phyloP scores from a whole-genome alignment of 1,139 yeast genomes.

The Geotrichum aggregatum region DNA sequence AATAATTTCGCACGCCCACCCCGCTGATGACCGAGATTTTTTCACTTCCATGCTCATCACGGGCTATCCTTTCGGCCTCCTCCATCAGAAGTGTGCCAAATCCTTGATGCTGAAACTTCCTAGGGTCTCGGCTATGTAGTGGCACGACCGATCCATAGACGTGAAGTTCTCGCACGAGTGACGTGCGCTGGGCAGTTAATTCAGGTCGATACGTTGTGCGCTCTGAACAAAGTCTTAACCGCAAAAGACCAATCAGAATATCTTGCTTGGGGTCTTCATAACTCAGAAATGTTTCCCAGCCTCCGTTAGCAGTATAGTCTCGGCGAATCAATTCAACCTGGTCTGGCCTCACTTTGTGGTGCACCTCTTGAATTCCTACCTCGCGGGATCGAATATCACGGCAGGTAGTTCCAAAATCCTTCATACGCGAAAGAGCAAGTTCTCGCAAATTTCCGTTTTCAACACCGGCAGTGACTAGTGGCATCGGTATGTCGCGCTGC shows the following conservation, averaged over 20 bases:
- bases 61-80: conserved; percentile 93
- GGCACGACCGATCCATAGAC: conserved; percentile 98
- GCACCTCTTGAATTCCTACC: conserved; percentile 98
- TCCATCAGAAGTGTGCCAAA: conserved; percentile 97
- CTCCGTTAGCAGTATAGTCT: conserved; percentile 96
- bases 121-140: conserved; percentile 92
- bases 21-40: conserved; percentile 95
- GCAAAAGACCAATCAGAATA: conserved; percentile 81
- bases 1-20: conserved; percentile 95
- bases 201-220: conserved; percentile 89
- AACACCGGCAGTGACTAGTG: conserved; percentile 94
- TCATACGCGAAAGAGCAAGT: conserved; percentile 93
- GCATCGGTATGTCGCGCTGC: conserved; percentile 99
- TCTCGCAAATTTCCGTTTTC: conserved; percentile 97
- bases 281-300: conserved; percentile 96
- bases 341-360: conserved; percentile 94
- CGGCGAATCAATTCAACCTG: conserved; percentile 94
- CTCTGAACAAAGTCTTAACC: conserved; percentile 85
- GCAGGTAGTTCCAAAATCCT: conserved; percentile 93
- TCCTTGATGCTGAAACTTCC: conserved; percentile 98
- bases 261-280: conserved; percentile 98
- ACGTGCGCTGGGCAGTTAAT: conserved; percentile 75
- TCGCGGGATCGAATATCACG: conserved; percentile 98
- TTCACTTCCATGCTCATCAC: conserved; percentile 88
- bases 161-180: conserved; percentile 91